Evolutionary conservation across 495 filamentous ascomycete genomes (phyloP), one percentile per base, ranked within the genome.

Genomic region (Xylaria curta): DNA sequence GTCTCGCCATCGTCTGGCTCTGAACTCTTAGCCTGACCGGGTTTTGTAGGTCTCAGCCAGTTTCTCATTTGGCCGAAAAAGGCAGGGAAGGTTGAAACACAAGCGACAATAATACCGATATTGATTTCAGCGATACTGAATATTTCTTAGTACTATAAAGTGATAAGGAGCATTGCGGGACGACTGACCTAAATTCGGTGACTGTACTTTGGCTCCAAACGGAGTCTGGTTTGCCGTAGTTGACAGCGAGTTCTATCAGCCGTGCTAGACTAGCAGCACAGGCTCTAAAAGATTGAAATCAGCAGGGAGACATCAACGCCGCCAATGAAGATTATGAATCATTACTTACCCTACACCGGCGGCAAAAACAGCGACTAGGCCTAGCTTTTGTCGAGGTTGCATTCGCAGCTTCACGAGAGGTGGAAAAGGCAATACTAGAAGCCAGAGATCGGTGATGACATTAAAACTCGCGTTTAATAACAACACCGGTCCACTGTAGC

Each of bases 71-170:
- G 28, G 17, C 58, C 36, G 33, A 61, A 61, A 61, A 61, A 21
- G 0, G 6, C 19, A 33, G 58, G 58, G 33, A 61, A 61, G 4
- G n/a, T 10, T 6, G 58, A 61, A 61, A 24, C 31, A n/a, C 58
- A 61, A 61, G 58, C 58, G 33, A 61, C 58, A 10, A 61, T 61
- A 24, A 61, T 61, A 24, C 58, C 33, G 58, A 61, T 61, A 24
- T 61, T 61, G 58, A 61, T 61, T 21, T 38, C 58, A 7, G 19
- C 33, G 58, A 61, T 38, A 2, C 31, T 61, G 1, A 12, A 38
- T 38, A 10, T 33, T 38, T 61, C 33, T 53, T 53, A 38, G 6
- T 21, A 61, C 2, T 19, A 61, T 19, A 40, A 21, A n/a, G 3
- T 61, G 9, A 21, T 40, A 10, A 24, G 21, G 31, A 13, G 33